Evolutionary conservation across 106 monocot genomes (phyloP), one percentile per base, ranked within the genome.

Genomic region (Dioscorea zingiberensis): DNA sequence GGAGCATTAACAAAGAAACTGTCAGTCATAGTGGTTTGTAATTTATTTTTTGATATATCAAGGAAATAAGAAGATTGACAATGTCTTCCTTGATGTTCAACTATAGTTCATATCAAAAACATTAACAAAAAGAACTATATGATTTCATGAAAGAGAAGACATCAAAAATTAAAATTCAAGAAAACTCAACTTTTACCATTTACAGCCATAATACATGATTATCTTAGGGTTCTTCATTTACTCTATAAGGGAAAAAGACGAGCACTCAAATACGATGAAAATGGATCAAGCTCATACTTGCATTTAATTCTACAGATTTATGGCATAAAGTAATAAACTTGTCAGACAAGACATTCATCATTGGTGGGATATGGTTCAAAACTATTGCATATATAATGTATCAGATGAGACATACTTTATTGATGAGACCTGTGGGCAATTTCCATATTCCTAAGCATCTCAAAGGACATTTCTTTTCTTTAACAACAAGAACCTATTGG

Each of bases 371-470:
- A 0, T 58, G 25, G 25, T 48, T 46, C 25, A 21, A 19, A 54
- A 17, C 28, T 18, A 3, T 2, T n/a, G n/a, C n/a, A n/a, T n/a
- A n/a, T n/a, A n/a, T n/a, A n/a, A n/a, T n/a, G n/a, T n/a, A n/a
- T n/a, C n/a, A n/a, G n/a, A 2, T 15, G 19, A 58, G 18, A 16
- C 13, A 16, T 60, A 93, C 93, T 89, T 93, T 86, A 64, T 94
- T 69, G n/a, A 87, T 69, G 71, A 87, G 69, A 63, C 94, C 94
- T 2, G 94, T 86, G 15, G 94, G 94, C 23, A 94, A 51, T 69
- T 94, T 94, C 89, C 89, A 94, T 64, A 94, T 55, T 49, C 83
- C 89, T 63, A 79, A 86, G 73, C 89, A 94, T 55, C 77, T 81
- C 45, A 72, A 59, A 56, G 86, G 90, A 57, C 94, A 84, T 69